Percentiles rank a stretch among this genome's conserved stretches.
These are phyloP conservation scores for Paralagenidium karlingii DNA, from an alignment of 352 stramenopile species.

Conservation along the genomic window DNA sequence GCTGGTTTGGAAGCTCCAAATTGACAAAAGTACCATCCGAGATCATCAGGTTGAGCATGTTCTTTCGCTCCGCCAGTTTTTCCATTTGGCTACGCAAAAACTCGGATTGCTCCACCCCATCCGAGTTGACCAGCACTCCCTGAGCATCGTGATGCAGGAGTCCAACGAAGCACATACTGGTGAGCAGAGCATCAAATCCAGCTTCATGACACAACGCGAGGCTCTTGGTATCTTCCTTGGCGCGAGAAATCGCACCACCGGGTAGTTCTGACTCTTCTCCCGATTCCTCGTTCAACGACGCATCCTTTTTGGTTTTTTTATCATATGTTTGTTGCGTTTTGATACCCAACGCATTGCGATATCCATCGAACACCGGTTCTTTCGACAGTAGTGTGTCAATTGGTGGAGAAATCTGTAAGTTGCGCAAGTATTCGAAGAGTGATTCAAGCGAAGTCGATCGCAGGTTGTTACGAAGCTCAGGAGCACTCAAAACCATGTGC, in stretches of 20 bases:
- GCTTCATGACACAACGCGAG: conserved; percentile 51
- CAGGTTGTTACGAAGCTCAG: conserved; percentile 25
- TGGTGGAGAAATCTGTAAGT: conserved; percentile 39
- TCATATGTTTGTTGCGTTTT: no score
- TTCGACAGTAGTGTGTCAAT: conserved; percentile 36
- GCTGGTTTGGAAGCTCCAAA: conserved; percentile 31
- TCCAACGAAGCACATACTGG: conserved; percentile 58
- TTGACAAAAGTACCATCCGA: conserved; percentile 53
- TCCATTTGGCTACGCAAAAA: conserved; percentile 25
- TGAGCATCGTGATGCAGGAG: conserved; percentile 43
- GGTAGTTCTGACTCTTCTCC: no score
- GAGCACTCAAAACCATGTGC: conserved; percentile 40
- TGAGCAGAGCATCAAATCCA: conserved; percentile 83
- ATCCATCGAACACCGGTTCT: conserved; percentile 44
- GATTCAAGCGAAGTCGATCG: conserved; percentile 42
- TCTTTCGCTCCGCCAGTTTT: conserved; percentile 42
- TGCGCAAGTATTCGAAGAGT: conserved; percentile 70
- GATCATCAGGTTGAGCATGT: conserved; percentile 73
- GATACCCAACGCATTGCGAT: conserved; percentile 43
- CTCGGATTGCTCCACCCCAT: conserved; percentile 13
- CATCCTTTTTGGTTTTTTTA: no score
- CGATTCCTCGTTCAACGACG: background rate
- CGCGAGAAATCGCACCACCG: conserved; percentile 25
- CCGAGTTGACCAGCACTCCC: conserved; percentile 19
- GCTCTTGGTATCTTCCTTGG: conserved; percentile 18